Conservation (phyloP, 2,329 filamentous ascomycete genomes). For the Cytospora mali region DNA sequence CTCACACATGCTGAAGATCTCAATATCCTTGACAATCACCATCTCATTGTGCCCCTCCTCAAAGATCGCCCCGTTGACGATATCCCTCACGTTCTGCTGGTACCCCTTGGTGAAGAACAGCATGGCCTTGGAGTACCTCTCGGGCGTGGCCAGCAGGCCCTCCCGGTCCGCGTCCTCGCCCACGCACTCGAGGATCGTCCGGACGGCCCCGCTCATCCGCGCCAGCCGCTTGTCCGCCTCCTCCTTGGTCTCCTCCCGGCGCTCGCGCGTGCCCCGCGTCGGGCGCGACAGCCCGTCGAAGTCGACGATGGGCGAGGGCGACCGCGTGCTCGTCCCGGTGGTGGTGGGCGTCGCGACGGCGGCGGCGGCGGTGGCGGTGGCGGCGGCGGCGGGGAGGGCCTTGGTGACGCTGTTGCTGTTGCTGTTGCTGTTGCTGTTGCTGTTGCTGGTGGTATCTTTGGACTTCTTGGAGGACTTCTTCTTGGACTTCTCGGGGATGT, state of each 20-base stretch:
- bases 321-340: conserved; percentile 39
- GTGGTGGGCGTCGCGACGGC: conserved; percentile 33
- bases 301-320: conserved; percentile 61
- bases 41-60: conserved; percentile 96
- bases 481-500: conserved; percentile 48
- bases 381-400: too few relatives aligned
- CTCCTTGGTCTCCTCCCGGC: conserved; percentile 59
- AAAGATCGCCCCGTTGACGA: conserved; percentile 93
- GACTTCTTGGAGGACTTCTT: conserved; percentile 31
- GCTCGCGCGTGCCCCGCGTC: conserved; percentile 64
- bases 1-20: conserved; percentile 92
- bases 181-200: conserved; percentile 68
- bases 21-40: conserved; percentile 97
- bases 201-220: conserved; percentile 63
- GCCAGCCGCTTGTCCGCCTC: conserved; percentile 55
- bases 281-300: conserved; percentile 64
- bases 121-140: conserved; percentile 92
- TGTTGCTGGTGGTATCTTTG: neutral
- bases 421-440: neutral
- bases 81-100: conserved; percentile 87
- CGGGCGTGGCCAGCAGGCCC: conserved; percentile 69
- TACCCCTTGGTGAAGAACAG: conserved; percentile 97
- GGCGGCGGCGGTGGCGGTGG: conserved; percentile 28
- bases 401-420: neutral
- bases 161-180: conserved; percentile 69